Evolutionary conservation across 2,329 filamentous ascomycete species (phyloP), one percentile per base, ranked within the genome.

Genomic region (Amauroascus niger): DNA sequence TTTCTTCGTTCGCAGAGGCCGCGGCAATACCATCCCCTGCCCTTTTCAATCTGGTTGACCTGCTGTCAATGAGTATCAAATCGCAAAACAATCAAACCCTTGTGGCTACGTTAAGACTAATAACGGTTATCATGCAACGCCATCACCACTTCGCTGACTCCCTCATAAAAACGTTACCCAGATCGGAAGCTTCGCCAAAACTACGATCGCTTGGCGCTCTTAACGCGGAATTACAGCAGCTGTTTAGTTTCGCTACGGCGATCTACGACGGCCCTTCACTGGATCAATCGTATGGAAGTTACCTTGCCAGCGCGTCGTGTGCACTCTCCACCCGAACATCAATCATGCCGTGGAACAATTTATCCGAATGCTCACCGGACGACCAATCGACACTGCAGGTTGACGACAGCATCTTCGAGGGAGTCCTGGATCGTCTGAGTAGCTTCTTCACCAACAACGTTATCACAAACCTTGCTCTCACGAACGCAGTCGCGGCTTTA

Each of bases 31-130:
- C 86, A 8, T 93, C 90, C 1, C 93, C 93, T 0, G 79, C 88
- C 13, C 76, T 98, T 0, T 98, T 96, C 74, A 97, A 94, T 65
- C 74, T 98, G 8, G 87, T 94, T 22, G 93, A 98, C 70, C 78
- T 98, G 11, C 84, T 95, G 28, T 76, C 94, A 2, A 87, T 89
- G 33, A 95, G 90, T 63, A 75, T 96, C 24, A 79, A 83, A 55
- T 97, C 93, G 0, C 78, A 79, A 43, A 96, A 93, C 63, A 80
- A 86, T 50, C 90, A 96, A 65, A 97, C 93, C 0, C 85, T 95
- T 14, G 83, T 88, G 58, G 88, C 94, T 9, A 95, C 91, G 0
- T 75, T 98, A 44, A 89, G 91, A 61, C 77, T 98, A 6, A 79
- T 95, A 14, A 91, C 88, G 2, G 83, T 88, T 9, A 87, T 98